Conservation (phyloP, 768 basidiomycete species). For the Psilocybe azurescens region DNA sequence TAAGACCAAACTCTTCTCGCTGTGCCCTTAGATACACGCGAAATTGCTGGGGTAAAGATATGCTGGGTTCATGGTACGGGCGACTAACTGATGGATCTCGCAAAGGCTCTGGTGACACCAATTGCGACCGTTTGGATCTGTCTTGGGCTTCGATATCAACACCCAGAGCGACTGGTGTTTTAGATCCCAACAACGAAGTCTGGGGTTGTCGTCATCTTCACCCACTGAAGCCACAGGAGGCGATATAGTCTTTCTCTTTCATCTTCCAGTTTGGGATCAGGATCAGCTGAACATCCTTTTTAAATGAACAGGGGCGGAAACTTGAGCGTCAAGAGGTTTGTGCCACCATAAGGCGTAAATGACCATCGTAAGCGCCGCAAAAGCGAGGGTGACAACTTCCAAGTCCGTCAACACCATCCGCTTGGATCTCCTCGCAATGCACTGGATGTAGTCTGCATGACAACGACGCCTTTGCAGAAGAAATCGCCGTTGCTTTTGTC, state of each 20-base stretch:
- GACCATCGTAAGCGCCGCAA: constrained; percentile 33
- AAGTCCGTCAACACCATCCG: constrained; percentile 37
- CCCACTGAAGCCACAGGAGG: not conserved
- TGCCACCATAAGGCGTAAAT: constrained; percentile 42
- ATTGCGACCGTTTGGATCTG: not conserved
- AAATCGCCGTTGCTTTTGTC: constrained; percentile 38
- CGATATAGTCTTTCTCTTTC: not conserved
- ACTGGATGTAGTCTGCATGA: constrained; percentile 38
- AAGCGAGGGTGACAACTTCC: constrained; percentile 40
- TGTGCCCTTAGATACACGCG: not conserved
- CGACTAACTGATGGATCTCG: not conserved
- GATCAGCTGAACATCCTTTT: not conserved
- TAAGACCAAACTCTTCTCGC: not conserved
- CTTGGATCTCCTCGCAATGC: constrained; percentile 27
- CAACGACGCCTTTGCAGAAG: constrained; percentile 37
- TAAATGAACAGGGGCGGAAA: constrained; percentile 7
- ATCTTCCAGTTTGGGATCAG: not conserved
- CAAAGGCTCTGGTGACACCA: not conserved
- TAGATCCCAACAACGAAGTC: not conserved
- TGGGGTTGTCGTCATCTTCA: not conserved
- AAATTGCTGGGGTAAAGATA: not conserved
- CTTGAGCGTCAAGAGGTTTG: constrained; percentile 40
- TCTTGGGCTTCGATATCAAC: not conserved
- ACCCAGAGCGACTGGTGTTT: not conserved
- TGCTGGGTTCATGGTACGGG: not conserved